Conservation (phyloP, 768 basidiomycete genomes). For the Boletus bicolor region DNA sequence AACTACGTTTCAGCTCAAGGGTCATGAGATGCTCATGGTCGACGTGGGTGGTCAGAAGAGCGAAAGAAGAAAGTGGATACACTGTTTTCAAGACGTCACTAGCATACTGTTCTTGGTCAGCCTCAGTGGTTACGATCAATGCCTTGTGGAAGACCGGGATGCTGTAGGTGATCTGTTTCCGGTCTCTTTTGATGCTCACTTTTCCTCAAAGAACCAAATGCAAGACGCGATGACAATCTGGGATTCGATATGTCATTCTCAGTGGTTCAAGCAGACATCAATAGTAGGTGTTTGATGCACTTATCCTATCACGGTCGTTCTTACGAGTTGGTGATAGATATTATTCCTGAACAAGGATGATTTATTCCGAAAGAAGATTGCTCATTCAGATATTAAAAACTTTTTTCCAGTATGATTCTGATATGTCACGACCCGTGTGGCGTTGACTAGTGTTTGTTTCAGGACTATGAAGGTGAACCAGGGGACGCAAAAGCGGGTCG, state of each 20-base stretch:
- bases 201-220: conserved; percentile 81
- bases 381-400: conserved; percentile 77
- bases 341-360: conserved; percentile 96
- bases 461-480: conserved; percentile 84
- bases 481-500: conserved; percentile 72
- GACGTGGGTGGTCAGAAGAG: conserved; percentile 94
- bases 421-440: not conserved
- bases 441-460: conserved; percentile 1
- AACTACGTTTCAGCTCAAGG: conserved; percentile 75
- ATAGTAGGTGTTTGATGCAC: conserved; percentile 53
- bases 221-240: conserved; percentile 98
- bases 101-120: conserved; percentile 90
- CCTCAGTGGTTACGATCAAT: conserved; percentile 91
- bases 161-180: conserved; percentile 52
- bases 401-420: conserved; percentile 72
- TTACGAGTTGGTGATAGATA: conserved; percentile 48
- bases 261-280: conserved; percentile 94
- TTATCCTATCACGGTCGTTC: not conserved
- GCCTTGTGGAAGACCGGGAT: conserved; percentile 88
- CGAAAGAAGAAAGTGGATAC: conserved; percentile 91
- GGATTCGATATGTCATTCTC: conserved; percentile 97
- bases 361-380: conserved; percentile 82
- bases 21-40: conserved; percentile 88
- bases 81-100: conserved; percentile 93
- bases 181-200: not conserved